phyloP scores from a whole-genome alignment of 177 flowering plant genomes.

The Tripterygium wilfordii region DNA sequence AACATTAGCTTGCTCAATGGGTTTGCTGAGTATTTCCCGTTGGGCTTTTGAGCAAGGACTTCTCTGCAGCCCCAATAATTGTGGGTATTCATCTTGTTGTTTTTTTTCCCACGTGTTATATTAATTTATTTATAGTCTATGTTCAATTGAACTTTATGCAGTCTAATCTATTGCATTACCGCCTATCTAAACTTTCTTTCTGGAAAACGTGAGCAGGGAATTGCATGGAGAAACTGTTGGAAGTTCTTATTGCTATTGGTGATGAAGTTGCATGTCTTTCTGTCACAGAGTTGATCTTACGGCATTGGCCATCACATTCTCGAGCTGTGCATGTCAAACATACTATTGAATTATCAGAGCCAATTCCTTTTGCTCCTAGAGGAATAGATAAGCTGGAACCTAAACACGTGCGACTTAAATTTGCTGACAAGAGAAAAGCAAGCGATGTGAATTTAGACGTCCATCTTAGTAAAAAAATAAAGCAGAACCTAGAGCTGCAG shows the following conservation, averaged over 20 bases:
- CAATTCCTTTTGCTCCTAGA: slow-evolving; percentile 78
- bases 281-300: slow-evolving; percentile 78
- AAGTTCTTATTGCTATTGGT: slow-evolving; percentile 95
- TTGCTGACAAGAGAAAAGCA: slow-evolving; percentile 71
- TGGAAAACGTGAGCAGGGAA: slow-evolving; percentile 78
- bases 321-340: slow-evolving; percentile 90
- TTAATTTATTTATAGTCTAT: no score
- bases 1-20: slow-evolving; percentile 94
- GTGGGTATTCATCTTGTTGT: slow-evolving; percentile 33
- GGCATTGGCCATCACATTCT: slow-evolving; percentile 95
- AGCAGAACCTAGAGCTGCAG: slow-evolving; percentile 44
- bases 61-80: slow-evolving; percentile 90
- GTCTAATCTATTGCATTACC: no score
- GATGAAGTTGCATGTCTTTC: slow-evolving; percentile 96
- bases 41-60: slow-evolving; percentile 99
- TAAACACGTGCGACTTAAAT: slow-evolving; percentile 74
- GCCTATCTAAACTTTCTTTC: no score
- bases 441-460: slow-evolving; percentile 27
- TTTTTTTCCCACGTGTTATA: no score
- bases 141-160: no score
- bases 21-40: slow-evolving; percentile 81
- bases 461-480: slow-evolving; percentile 39
- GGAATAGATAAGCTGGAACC: slow-evolving; percentile 95
- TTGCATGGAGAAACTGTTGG: slow-evolving; percentile 98
- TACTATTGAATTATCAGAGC: slow-evolving; percentile 74